Percentiles rank a stretch among this genome's conserved stretches.
These are phyloP conservation scores for Quercus rubra DNA, from an alignment of 306 rosid genomes.

Conservation along the genomic window DNA sequence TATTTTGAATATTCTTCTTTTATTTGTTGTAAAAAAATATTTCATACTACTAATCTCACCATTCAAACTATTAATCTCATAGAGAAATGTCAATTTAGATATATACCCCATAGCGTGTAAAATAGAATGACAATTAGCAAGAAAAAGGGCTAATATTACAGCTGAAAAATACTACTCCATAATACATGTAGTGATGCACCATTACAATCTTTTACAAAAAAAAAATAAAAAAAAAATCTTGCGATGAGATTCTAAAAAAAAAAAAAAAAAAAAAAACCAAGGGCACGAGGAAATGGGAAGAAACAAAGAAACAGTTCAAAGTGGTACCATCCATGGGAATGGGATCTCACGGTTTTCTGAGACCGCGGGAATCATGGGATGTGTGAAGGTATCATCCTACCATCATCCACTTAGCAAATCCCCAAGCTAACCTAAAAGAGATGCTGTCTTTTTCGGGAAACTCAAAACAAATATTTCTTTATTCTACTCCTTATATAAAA, in stretches of 20 bases:
- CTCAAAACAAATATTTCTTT: neutral
- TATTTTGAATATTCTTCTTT: too few relatives aligned
- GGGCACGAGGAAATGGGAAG: neutral
- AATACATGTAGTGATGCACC: too few relatives aligned
- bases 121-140: too few relatives aligned
- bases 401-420: constrained; percentile 16
- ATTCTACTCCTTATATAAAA: neutral
- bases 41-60: rapidly evolving
- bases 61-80: too few relatives aligned
- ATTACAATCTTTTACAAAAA: too few relatives aligned
- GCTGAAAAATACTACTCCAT: too few relatives aligned
- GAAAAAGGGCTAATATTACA: too few relatives aligned
- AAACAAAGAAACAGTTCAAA: neutral
- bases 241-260: too few relatives aligned
- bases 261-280: too few relatives aligned
- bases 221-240: too few relatives aligned
- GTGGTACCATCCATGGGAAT: constrained; percentile 15
- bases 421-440: constrained; percentile 18
- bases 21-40: too few relatives aligned
- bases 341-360: constrained; percentile 13
- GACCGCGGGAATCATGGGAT: constrained; percentile 40
- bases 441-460: constrained; percentile 25
- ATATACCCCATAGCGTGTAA: rapidly evolving
- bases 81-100: too few relatives aligned
- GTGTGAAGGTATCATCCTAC: constrained; percentile 8